Evolutionary conservation across 148 eudicot genomes (phyloP).

Genomic region (Diospyros kaki): DNA sequence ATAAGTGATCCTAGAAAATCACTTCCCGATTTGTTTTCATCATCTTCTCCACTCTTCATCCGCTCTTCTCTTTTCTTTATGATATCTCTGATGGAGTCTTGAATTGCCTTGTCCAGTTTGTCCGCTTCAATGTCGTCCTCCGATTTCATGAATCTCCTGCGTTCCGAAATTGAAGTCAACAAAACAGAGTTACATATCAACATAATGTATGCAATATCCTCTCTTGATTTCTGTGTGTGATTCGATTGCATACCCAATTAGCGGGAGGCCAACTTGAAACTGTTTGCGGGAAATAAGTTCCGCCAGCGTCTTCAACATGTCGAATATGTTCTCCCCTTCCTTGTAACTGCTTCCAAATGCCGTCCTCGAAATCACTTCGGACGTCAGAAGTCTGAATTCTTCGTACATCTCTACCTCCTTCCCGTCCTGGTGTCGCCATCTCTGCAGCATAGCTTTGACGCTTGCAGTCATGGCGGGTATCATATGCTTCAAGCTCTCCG

Average conservation of each 20-base stretch:
- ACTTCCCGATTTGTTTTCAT: neutral
- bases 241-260: neutral
- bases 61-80: neutral
- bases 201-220: no score
- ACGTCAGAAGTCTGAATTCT: neutral
- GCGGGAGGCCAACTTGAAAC: neutral
- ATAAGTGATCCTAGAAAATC: constrained; percentile 11
- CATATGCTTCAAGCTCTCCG: constrained; percentile 7
- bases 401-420: neutral
- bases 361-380: constrained; percentile 5
- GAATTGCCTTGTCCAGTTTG: neutral
- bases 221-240: no score
- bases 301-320: neutral
- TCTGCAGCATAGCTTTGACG: constrained; percentile 9
- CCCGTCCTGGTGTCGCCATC: constrained; percentile 7
- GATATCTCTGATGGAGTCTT: neutral
- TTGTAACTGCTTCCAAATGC: constrained; percentile 9
- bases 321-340: constrained; percentile 10
- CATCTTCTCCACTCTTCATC: neutral
- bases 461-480: constrained; percentile 7
- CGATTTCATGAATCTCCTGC: neutral
- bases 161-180: no score
- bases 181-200: no score
- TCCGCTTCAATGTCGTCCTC: neutral
- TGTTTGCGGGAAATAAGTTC: neutral